phyloP scores from a whole-genome alignment of 805 yeast species.

The Candida ulmi region DNA sequence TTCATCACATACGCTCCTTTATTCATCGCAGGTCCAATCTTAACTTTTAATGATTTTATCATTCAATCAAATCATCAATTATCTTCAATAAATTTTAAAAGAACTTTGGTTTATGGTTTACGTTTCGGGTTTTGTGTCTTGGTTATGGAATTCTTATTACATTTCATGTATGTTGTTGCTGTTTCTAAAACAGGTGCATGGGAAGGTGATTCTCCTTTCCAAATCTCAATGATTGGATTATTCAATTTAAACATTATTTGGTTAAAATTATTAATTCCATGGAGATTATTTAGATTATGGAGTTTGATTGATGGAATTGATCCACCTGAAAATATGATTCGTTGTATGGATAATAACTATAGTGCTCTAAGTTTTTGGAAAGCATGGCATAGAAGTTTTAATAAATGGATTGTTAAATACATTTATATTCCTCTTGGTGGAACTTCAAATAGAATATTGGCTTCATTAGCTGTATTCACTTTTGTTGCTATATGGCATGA shows the following conservation, averaged over 20 bases:
- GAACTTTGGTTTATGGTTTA: constrained; percentile 55
- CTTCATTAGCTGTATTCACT: constrained; percentile 80
- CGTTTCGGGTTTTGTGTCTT: constrained; percentile 70
- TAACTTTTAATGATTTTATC: constrained; percentile 87
- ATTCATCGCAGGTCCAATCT: constrained; percentile 90
- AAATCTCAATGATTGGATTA: constrained; percentile 89
- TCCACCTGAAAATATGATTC: constrained; percentile 95
- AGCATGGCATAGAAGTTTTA: constrained; percentile 96
- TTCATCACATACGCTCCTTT: constrained; percentile 83
- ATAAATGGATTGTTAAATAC: constrained; percentile 85
- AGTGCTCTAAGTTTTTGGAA: constrained; percentile 97
- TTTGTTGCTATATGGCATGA: constrained; percentile 99
- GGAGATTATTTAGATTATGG: constrained; percentile 96
- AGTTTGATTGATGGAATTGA: constrained; percentile 87
- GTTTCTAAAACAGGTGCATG: constrained; percentile 87
- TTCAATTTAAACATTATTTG: constrained; percentile 88
- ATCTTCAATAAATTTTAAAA: constrained; percentile 50
- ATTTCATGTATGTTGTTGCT: constrained; percentile 89
- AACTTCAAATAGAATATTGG: constrained; percentile 58
- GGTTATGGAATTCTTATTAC: constrained; percentile 85
- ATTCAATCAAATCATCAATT: constrained; percentile 61
- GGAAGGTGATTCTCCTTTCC: constrained; percentile 85
- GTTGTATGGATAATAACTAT: constrained; percentile 93
- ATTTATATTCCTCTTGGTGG: constrained; percentile 93
- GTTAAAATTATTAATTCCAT: constrained; percentile 89